Evolutionary conservation across 208 protist genomes (phyloP), one percentile per base, ranked within the genome.

Genomic region (Wallacemonas sp.): DNA sequence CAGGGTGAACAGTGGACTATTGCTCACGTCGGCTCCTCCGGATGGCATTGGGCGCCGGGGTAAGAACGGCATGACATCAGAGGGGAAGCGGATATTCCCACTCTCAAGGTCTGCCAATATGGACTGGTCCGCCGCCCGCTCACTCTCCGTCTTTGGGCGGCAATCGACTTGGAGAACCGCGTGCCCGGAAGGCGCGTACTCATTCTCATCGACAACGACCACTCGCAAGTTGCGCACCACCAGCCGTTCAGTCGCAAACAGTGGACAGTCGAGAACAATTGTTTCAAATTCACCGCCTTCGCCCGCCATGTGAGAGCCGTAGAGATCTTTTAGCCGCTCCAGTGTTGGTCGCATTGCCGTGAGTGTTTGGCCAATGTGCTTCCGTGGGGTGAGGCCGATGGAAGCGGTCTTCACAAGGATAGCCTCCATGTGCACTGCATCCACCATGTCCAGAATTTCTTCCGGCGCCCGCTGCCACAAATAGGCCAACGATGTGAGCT

Each of bases 211-310:
- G 26, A 96, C 87, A 63, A 96, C 82, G 17, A 95, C 88, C 15
- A 78, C 42, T 12, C 69, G 38, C 12, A 88, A 27, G n/a, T 41
- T 45, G 4, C 22, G 55, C 56, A 93, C 71, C 0, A 61, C 56
- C 26, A 94, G 65, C 8, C 66, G 69, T 51, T 80, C 47, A 15
- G 47, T 3, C 0, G 12, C 47, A 61, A 86, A 94, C 11, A 99
- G 72, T 0, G 98, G 98, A 70, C 96, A 98, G 73, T 99, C 96
- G 0, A 99, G 70, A 15, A 97, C 94, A n/a, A 99, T 88, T 8
- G 98, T 99, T 76, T 99, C 99, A 86, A 99, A 99, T 84, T 99
- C 98, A 27, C 99, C 99, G 24, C 99, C 99, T 69, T 99, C 99
- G 9, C 99, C 99, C 59, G 98, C 99, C n/a, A 94, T 85, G 79